phyloP scores from a whole-genome alignment of 2,329 filamentous ascomycete genomes.

The Fusarium aywerte region DNA sequence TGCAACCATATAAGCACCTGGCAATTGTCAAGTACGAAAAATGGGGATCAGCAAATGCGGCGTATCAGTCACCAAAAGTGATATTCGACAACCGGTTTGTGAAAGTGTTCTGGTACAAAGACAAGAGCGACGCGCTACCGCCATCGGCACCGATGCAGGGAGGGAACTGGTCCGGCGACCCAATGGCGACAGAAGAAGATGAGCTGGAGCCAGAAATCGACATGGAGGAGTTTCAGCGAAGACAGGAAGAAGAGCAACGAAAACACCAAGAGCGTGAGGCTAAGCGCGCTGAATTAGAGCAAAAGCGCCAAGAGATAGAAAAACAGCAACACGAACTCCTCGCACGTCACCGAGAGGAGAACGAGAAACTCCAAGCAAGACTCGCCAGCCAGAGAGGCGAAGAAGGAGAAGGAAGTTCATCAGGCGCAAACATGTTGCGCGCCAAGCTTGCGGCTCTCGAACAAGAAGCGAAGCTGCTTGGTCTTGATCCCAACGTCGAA shows the following conservation, averaged over 20 bases:
- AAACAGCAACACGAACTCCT: constrained; percentile 70
- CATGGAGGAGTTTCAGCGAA: constrained; percentile 73
- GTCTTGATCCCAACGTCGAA: constrained; percentile 68
- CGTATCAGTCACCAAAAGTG: constrained; percentile 80
- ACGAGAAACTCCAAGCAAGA: constrained; percentile 71
- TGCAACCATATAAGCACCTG: constrained; percentile 73
- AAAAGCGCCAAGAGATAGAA: constrained; percentile 71
- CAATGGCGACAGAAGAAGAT: constrained; percentile 24
- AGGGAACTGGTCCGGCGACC: constrained; percentile 45
- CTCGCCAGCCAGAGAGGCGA: constrained; percentile 51
- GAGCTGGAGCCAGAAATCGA: constrained; percentile 68
- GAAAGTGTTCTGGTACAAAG: constrained; percentile 82
- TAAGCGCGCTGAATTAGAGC: constrained; percentile 71
- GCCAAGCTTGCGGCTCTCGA: constrained; percentile 78
- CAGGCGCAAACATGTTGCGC: constrained; percentile 72
- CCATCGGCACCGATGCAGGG: constrained; percentile 42
- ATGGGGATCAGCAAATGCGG: constrained; percentile 73
- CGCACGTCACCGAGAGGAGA: constrained; percentile 72
- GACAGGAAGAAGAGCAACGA: constrained; percentile 78
- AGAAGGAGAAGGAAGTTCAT: constrained; percentile 46
- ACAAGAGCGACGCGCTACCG: constrained; percentile 54
- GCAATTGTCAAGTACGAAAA: constrained; percentile 76
- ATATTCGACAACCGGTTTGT: constrained; percentile 89
- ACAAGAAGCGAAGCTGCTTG: constrained; percentile 75
- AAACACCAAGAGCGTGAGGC: constrained; percentile 72